These are phyloP conservation scores for Cucumis melo DNA, from an alignment of 306 rosid genomes.

Conservation along the genomic window DNA sequence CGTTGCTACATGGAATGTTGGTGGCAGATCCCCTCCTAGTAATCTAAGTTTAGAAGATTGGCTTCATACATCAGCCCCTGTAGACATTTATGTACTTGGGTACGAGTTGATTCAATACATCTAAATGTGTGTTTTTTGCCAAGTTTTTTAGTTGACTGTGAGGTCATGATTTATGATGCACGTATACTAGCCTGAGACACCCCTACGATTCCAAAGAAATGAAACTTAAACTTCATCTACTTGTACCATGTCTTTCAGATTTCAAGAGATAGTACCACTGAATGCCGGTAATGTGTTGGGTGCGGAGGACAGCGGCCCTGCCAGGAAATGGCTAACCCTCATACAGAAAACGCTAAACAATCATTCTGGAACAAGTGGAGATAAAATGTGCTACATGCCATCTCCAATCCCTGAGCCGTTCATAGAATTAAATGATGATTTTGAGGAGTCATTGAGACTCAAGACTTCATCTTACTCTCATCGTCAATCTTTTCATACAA, in stretches of 20 bases:
- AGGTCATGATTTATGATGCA: background rate
- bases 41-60: conserved; percentile 73
- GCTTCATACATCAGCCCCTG: conserved; percentile 91
- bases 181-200: background rate
- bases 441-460: conserved; percentile 71
- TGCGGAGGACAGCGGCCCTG: conserved; percentile 96
- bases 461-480: conserved; percentile 71
- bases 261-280: conserved; percentile 97
- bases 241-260: conserved; percentile 33
- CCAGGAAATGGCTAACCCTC: conserved; percentile 88
- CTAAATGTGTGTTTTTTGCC: background rate
- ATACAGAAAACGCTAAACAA: conserved; percentile 69
- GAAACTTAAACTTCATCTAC: background rate
- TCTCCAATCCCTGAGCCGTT: conserved; percentile 86
- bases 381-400: conserved; percentile 62
- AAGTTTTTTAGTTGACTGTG: background rate
- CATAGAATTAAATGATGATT: conserved; percentile 67
- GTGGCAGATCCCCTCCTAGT: conserved; percentile 90
- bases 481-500: conserved; percentile 79
- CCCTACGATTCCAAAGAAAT: background rate
- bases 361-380: conserved; percentile 76
- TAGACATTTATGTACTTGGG: conserved; percentile 97
- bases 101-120: conserved; percentile 22
- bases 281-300: conserved; percentile 94
- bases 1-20: conserved; percentile 96